Base-by-base conservation (phyloP, 768 basidiomycete genomes). In the Glaciozyma martinii region DNA sequence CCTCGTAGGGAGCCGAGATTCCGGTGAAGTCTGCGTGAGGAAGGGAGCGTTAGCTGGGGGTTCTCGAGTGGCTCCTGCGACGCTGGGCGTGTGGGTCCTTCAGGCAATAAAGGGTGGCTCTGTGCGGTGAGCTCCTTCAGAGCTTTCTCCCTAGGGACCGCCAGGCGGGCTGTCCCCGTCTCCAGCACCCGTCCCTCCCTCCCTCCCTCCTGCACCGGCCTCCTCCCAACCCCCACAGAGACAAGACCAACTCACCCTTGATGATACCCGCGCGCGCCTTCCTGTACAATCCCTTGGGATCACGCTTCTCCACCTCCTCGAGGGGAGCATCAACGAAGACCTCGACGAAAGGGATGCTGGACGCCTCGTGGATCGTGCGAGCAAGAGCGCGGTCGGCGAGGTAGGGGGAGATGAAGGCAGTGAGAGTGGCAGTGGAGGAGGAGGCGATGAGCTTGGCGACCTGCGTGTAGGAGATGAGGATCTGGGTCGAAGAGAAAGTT, bases 361-460 rank as follows among this genome's bases (percentile, higher is more conserved):
- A 80, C 57, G 83, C 80, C 56, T 83, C 81, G 77, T 99, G 94
- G 33, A 98, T 81, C 64, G 85, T 80, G 52, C 95, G 85, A 27
- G 89, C 95, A 55, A 86, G 76, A 18, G 83, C 81, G 42, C 95
- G 85, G 80, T 99, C 94, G 19, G 84, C 82, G 56, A 83, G 81
- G 78, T 98, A 97, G n/a, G 95, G 95, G 1, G 95, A 98, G 77
- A 99, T 99, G 79, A 99, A 99, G 18, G 95, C 93, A 23, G 95
- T 94, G 75, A 97, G 81, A 23, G 88, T 81, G 70, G 95, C 82
- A 71, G 87, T 88, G 40, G 84, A 86, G 5, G 92, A 83, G 73
- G 93, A 89, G 25, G 92, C 85, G 77, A 99, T 95, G 49, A 98
- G 81, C 76, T 90, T 92, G 54, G 95, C 86, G 56, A 99, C 93